phyloP scores from a whole-genome alignment of 768 basidiomycete species.

The Leccinellum luteum region DNA sequence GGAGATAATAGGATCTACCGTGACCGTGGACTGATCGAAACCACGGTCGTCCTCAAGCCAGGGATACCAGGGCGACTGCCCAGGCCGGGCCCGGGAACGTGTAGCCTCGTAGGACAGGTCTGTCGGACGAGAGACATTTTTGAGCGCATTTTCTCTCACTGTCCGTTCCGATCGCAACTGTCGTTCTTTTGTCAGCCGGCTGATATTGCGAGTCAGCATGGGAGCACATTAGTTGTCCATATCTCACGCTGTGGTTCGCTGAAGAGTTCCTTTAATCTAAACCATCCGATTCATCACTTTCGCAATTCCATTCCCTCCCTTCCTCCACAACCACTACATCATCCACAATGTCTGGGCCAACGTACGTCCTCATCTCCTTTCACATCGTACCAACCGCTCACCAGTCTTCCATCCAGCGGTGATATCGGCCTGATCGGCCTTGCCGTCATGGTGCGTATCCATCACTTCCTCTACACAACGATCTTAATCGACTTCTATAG shows the following conservation, averaged over 20 bases:
- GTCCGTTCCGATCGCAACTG: background rate
- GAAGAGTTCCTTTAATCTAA: constrained; percentile 21
- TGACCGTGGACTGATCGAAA: background rate
- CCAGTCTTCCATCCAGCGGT: constrained; percentile 52
- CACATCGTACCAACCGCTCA: constrained; percentile 16
- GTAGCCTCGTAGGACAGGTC: constrained; percentile 4
- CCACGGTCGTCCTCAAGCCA: background rate
- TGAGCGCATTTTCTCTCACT: constrained; percentile 11
- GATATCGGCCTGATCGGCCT: constrained; percentile 98
- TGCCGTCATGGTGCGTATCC: constrained; percentile 85
- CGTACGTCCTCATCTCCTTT: constrained; percentile 40
- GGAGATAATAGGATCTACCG: constrained; percentile 8
- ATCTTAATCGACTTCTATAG: constrained; percentile 37
- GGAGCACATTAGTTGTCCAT: too few species aligned
- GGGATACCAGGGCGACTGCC: background rate
- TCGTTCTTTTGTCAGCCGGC: constrained; percentile 1
- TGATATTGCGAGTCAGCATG: constrained; percentile 9
- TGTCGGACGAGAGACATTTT: background rate
- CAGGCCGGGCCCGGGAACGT: background rate
- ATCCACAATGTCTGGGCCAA: constrained; percentile 43
- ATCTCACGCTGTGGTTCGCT: constrained; percentile 21
- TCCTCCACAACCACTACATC: constrained; percentile 33
- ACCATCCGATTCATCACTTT: constrained; percentile 25
- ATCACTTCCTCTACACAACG: constrained; percentile 13
- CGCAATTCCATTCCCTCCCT: constrained; percentile 16